These are phyloP conservation scores for Lyophyllum shimeji DNA, from an alignment of 768 basidiomycete genomes.

Conservation along the genomic window DNA sequence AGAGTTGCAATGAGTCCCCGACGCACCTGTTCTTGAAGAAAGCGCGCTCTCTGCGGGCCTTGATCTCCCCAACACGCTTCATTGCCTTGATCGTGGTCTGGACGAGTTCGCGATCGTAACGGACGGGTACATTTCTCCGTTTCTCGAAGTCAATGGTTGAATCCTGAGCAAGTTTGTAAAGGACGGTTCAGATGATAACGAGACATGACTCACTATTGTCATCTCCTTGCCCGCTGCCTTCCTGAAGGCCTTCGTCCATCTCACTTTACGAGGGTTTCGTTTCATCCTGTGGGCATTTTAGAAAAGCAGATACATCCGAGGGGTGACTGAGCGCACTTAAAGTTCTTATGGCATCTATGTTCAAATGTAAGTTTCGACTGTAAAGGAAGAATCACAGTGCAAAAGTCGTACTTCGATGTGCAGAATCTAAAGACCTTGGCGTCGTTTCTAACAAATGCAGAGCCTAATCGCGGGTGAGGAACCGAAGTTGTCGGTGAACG, in stretches of 20 bases:
- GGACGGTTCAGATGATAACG: background rate
- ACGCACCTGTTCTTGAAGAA: slow-evolving; percentile 92
- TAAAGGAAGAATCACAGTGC: background rate
- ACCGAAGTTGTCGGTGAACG: background rate
- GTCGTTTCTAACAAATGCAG: slow-evolving; percentile 96
- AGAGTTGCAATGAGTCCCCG: background rate
- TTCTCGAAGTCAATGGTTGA: slow-evolving; percentile 99
- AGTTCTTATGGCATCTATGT: slow-evolving; percentile 91
- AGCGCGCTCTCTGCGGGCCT: slow-evolving; percentile 82
- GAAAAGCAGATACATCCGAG: background rate
- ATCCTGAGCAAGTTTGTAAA: slow-evolving; percentile 54
- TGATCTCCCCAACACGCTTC: slow-evolving; percentile 93
- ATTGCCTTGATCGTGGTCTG: slow-evolving; percentile 95
- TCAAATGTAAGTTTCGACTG: background rate
- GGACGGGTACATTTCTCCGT: slow-evolving; percentile 93
- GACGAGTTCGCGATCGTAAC: slow-evolving; percentile 93
- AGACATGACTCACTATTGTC: slow-evolving; percentile 74
- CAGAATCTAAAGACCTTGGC: slow-evolving; percentile 98
- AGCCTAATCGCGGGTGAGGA: slow-evolving; percentile 44
- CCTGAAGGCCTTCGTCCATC: slow-evolving; percentile 99
- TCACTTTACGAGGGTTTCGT: slow-evolving; percentile 96
- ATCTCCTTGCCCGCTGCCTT: slow-evolving; percentile 99
- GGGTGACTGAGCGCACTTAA: slow-evolving; percentile 66
- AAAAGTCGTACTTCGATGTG: slow-evolving; percentile 79
- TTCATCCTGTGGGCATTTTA: slow-evolving; percentile 73